These are phyloP conservation scores for Syncephalastrum racemosum DNA, from an alignment of 371 early-diverging fungal species.

Conservation along the genomic window DNA sequence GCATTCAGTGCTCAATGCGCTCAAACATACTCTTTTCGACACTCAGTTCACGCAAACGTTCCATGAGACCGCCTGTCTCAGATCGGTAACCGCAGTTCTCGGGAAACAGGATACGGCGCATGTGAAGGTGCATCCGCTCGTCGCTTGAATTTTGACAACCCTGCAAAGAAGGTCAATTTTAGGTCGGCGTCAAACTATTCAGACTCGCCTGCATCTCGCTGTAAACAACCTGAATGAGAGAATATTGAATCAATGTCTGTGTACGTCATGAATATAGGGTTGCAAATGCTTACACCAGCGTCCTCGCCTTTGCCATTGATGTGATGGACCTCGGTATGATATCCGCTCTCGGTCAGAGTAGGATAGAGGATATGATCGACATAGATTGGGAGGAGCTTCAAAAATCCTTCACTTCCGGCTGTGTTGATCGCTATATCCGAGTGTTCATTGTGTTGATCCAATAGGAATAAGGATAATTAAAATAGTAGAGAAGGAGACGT, in stretches of 20 bases:
- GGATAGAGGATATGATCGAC: constrained; percentile 73
- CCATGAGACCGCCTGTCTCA: constrained; percentile 73
- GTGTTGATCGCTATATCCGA: constrained; percentile 52
- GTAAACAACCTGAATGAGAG: constrained; percentile 44
- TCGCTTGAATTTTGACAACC: constrained; percentile 48
- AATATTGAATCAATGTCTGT: neutral
- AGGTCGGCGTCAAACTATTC: neutral
- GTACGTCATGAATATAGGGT: neutral
- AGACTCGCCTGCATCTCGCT: constrained; percentile 51
- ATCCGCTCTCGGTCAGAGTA: constrained; percentile 64
- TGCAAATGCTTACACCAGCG: constrained; percentile 31
- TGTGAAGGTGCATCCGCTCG: constrained; percentile 47
- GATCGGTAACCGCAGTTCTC: constrained; percentile 64
- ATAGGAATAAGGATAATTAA: constrained; percentile 1
- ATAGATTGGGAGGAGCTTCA: constrained; percentile 57
- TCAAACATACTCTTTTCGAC: constrained; percentile 59
- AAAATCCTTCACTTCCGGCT: constrained; percentile 68
- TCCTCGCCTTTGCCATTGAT: constrained; percentile 58
- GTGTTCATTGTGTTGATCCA: neutral
- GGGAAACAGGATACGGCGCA: constrained; percentile 63
- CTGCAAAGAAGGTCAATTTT: constrained; percentile 4
- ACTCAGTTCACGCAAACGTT: constrained; percentile 58
- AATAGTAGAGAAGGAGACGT: constrained; percentile 12
- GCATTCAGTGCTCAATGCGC: neutral
- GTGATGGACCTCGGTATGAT: constrained; percentile 65